Base-by-base conservation (phyloP, 2,329 filamentous ascomycete genomes). In the Knoxdaviesia capensis region DNA sequence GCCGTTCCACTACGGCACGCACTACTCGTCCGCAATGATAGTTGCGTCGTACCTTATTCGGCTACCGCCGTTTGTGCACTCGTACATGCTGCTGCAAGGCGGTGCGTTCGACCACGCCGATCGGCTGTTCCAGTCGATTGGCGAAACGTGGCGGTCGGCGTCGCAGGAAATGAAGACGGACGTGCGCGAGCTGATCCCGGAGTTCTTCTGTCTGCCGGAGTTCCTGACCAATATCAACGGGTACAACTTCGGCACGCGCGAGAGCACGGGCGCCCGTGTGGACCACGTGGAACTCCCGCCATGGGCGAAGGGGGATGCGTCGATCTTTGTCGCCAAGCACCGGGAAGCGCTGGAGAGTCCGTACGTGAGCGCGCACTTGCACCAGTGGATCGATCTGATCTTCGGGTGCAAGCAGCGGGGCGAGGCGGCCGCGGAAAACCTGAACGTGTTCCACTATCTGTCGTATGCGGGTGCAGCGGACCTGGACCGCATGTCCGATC, bases 11-110 rank as follows among this genome's bases (percentile, higher is more conserved):
- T 98, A 96, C 50, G 90, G 90, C 11, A 98, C 92, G 0, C 92
- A 98, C 56, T 98, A 98, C 57, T 96, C 90, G 1, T 96, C 90
- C 2, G 90, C 90, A 6, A 98, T 96, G 90, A 94, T 94, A 45
- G 90, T 98, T 6, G 86, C 86, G 8, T 94, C 87, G 0, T 98
- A 94, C 53, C 69, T 98, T 36, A 94, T 98, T 52, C 80, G 90
- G 11, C 68, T 98, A 10, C 88, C 94, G 41, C 90, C 90, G 0
- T 98, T 96, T 55, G 88, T 94, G 29, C 85, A 96, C 51, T 94
- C 90, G 0, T 96, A 93, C 54, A 74, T 96, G 20, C 65, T 96
- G 6, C 71, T 98, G 2, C 90, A 98, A 57, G 90, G 90, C n/a
- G 88, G 88, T 5, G 84, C 74, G 35, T 98, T 96, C 54, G 90